Percentiles rank a stretch among this genome's conserved stretches.
Evolutionary conservation across 1,139 yeast species (phyloP).

Genomic region (Yamadazyma blattariae): DNA sequence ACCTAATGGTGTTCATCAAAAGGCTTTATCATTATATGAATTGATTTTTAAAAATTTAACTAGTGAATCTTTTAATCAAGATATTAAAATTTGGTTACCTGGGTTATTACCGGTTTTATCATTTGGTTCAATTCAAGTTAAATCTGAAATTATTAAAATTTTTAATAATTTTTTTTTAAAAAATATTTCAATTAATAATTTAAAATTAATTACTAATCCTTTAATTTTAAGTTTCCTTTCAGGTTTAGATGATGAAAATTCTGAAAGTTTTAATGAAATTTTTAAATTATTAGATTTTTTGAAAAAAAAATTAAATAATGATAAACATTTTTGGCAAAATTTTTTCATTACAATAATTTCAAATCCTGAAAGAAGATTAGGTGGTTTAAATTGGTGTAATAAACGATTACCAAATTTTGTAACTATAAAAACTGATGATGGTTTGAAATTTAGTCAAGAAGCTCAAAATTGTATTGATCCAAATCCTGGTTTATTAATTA

Average conservation of each 20-base stretch:
- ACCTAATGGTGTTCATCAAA: constrained; percentile 95
- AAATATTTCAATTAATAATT: constrained; percentile 44
- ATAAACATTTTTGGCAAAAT: constrained; percentile 82
- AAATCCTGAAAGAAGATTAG: constrained; percentile 75
- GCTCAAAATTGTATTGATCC: constrained; percentile 65
- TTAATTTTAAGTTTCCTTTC: constrained; percentile 73
- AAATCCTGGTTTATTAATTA: constrained; percentile 71
- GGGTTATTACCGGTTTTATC: constrained; percentile 84
- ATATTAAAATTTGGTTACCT: constrained; percentile 76
- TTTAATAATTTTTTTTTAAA: constrained; percentile 48
- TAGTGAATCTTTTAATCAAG: constrained; percentile 45
- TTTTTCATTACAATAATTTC: constrained; percentile 73
- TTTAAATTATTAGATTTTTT: constrained; percentile 59
- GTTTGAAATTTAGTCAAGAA: constrained; percentile 40
- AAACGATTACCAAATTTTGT: constrained; percentile 59
- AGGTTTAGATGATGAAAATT: constrained; percentile 88
- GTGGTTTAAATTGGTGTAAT: constrained; percentile 77
- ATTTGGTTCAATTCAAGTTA: constrained; percentile 84
- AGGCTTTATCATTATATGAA: constrained; percentile 75
- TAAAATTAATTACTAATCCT: constrained; percentile 62
- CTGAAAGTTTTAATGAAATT: constrained; percentile 70
- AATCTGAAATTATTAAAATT: constrained; percentile 66
- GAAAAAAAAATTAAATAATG: constrained; percentile 58
- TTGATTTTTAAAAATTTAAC: constrained; percentile 65
- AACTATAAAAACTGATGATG: constrained; percentile 17